Base-by-base conservation (phyloP, 2,329 filamentous ascomycete species). In the Trichoderma sp. region DNA sequence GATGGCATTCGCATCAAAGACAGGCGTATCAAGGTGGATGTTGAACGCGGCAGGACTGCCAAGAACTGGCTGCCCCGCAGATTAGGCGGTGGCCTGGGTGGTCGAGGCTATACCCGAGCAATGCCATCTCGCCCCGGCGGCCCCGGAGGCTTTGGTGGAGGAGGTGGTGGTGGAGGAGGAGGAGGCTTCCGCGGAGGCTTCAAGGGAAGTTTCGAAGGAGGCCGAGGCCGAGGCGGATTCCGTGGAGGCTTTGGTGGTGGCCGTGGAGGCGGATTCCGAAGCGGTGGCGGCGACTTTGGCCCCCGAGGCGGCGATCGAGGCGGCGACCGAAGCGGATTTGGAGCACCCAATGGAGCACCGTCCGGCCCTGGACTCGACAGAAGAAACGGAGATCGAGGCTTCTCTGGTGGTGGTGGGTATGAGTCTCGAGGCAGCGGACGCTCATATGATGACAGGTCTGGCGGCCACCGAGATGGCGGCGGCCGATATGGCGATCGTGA, bases 1-100 rank as follows among this genome's bases (percentile, higher is more conserved):
- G 94, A 98, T 86, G 93, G 93, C 73, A 91, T 97, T 77, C 90
- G 91, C 74, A 97, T 99, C 82, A 96, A 94, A 79, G 94, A 96
- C 78, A 90, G 95, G 77, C 90, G 91, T 75, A 92, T 98, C 76
- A 89, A 97, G 77, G 94, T 98, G 76, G 96, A 99, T 78, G 95
- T 98, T 70, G 96, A 99, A 82, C 90, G 96, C 77, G 96, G 96
- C 73, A 91, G 96, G 74, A 98, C 96, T 37, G 93, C 97, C 51
- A 92, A 92, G 77, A 93, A 91, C 59, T 99, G 96, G 96, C 91
- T 92, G 77, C 96, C 96, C 71, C 90, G 92, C 74, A 91, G 96
- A 72, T 91, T 97, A 64, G 96, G 95, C 69, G 96, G 96, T 73
- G 96, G 96, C 58, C 87, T 97, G 3, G 96, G 96, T 71, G 95